phyloP scores from a whole-genome alignment of 306 rosid genomes.

The Pyrus pyrifolia region DNA sequence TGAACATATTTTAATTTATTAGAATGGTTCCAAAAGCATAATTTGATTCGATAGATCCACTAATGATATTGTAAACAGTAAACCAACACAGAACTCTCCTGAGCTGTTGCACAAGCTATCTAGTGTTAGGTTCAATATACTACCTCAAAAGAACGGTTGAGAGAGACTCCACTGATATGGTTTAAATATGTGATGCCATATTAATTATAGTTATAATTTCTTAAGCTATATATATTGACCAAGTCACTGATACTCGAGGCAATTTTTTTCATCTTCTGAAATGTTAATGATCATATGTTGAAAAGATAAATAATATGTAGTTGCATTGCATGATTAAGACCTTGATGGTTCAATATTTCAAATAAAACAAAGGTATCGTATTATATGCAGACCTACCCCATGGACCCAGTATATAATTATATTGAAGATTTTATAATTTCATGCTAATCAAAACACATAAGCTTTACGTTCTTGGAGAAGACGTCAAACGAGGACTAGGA shows the following conservation, averaged over 20 bases:
- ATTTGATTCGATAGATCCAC: neutral
- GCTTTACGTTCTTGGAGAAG: too few species aligned
- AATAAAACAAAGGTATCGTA: neutral
- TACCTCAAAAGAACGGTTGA: neutral
- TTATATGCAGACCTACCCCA: neutral
- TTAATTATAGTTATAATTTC: too few species aligned
- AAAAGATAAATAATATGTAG: too few species aligned
- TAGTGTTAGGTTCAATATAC: neutral
- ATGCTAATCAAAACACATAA: too few species aligned
- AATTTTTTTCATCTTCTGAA: too few species aligned
- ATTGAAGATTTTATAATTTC: too few species aligned
- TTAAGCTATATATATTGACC: neutral
- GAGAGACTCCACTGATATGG: neutral
- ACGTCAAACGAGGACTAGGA: too few species aligned
- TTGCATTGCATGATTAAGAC: neutral
- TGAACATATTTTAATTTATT: conserved; percentile 1
- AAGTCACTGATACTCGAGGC: neutral
- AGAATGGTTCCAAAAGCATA: neutral
- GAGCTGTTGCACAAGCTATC: neutral
- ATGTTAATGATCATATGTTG: neutral
- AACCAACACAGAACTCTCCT: neutral
- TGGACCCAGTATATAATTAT: neutral
- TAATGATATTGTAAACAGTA: too few species aligned
- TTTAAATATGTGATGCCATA: neutral
- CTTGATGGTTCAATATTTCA: neutral